phyloP scores from a whole-genome alignment of 75 land plant genomes.

The Picea glauca region DNA sequence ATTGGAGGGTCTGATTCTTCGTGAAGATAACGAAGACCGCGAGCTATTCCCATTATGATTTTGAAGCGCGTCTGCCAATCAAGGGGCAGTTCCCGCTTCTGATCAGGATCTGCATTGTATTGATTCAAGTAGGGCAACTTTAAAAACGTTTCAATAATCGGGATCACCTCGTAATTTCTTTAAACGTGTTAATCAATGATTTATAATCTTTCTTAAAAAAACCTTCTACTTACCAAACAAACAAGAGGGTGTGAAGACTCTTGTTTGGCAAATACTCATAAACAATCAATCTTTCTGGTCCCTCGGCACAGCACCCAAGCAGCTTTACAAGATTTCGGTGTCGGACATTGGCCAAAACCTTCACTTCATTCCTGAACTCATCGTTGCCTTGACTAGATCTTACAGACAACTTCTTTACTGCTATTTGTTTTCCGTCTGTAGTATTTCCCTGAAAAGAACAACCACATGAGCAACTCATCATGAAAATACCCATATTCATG shows the following conservation, averaged over 20 bases:
- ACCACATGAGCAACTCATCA: not conserved
- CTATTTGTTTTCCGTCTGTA: conserved; percentile 8
- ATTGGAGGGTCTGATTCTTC: conserved; percentile 28
- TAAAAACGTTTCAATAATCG: too few relatives aligned
- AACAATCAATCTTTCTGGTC: conserved; percentile 14
- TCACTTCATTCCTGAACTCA: conserved; percentile 23
- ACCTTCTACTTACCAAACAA: conserved; percentile 11
- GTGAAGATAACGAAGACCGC: conserved; percentile 36
- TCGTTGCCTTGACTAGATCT: not conserved
- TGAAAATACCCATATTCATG: too few relatives aligned
- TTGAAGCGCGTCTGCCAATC: conserved; percentile 31
- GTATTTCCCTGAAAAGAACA: conserved; percentile 9
- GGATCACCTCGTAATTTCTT: too few relatives aligned
- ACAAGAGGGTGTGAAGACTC: conserved; percentile 8
- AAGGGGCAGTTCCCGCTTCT: not conserved
- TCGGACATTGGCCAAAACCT: conserved; percentile 4
- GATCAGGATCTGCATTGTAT: too few relatives aligned
- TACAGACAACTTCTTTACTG: conserved; percentile 6
- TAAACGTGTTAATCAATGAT: not conserved
- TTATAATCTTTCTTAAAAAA: not conserved
- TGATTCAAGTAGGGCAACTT: too few relatives aligned
- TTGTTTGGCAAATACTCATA: conserved; percentile 13
- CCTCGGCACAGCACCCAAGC: conserved; percentile 17
- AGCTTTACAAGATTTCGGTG: conserved; percentile 16
- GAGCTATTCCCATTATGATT: conserved; percentile 30